phyloP scores from a whole-genome alignment of 108 stramenopile species.

The Craspedostauros australis region DNA sequence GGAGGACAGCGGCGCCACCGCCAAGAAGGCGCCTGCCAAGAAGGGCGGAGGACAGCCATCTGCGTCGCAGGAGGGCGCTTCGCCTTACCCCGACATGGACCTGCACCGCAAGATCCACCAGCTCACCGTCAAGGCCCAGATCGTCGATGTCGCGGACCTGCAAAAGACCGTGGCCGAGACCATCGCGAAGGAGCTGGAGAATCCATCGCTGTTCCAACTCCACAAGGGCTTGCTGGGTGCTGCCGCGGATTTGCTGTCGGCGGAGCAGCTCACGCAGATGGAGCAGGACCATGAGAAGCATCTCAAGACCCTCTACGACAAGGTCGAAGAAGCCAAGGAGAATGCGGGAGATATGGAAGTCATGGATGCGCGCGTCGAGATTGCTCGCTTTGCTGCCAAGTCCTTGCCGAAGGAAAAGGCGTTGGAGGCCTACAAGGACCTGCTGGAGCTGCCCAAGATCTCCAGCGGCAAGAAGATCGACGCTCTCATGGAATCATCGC shows the following conservation, averaged over 20 bases:
- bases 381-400: slow-evolving; percentile 86
- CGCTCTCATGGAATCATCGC: slow-evolving; percentile 84
- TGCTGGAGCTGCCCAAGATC: slow-evolving; percentile 83
- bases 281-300: slow-evolving; percentile 34
- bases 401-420: slow-evolving; percentile 77
- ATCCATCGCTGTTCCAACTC: slow-evolving; percentile 57
- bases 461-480: slow-evolving; percentile 95
- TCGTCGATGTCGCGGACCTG: slow-evolving; percentile 23
- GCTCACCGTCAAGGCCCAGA: slow-evolving; percentile 29
- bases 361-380: slow-evolving; percentile 79
- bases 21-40: slow-evolving; percentile 1
- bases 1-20: too few relatives aligned
- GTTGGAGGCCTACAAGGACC: slow-evolving; percentile 71
- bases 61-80: slow-evolving; percentile 63
- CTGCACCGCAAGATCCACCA: slow-evolving; percentile 69
- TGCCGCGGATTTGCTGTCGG: slow-evolving; percentile 15
- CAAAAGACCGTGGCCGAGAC: slow-evolving; percentile 34
- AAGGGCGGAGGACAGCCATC: slow-evolving; percentile 37
- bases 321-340: slow-evolving; percentile 76
- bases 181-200: slow-evolving; percentile 56
- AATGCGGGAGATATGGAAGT: slow-evolving; percentile 98
- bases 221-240: slow-evolving; percentile 27
- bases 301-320: slow-evolving; percentile 38
- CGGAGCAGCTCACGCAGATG: slow-evolving; percentile 34
- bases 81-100: slow-evolving; percentile 68